These are phyloP conservation scores for Juglanconis juglandina DNA, from an alignment of 2,329 filamentous ascomycete species.

Conservation along the genomic window DNA sequence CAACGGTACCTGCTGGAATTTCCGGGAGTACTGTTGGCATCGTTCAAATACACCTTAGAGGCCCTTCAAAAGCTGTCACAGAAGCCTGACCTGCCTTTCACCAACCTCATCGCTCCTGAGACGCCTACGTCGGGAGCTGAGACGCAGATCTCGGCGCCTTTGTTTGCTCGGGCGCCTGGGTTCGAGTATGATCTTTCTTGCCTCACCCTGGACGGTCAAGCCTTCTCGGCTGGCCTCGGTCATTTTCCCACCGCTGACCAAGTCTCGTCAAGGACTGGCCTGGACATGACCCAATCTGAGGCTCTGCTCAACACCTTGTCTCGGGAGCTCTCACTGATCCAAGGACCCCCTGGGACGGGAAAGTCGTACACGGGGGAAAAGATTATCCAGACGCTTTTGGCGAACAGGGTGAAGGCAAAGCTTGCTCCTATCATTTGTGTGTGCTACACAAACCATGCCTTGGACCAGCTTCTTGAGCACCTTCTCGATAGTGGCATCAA, in stretches of 20 bases:
- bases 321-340: constrained; percentile 56
- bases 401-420: constrained; percentile 33
- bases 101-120: constrained; percentile 40
- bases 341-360: constrained; percentile 69
- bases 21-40: constrained; percentile 54
- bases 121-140: constrained; percentile 17
- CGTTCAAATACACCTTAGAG: constrained; percentile 55
- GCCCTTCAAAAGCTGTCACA: constrained; percentile 52
- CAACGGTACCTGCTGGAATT: constrained; percentile 53
- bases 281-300: constrained; percentile 50
- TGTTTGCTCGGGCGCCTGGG: constrained; percentile 44
- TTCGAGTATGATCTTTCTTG: constrained; percentile 48
- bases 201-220: constrained; percentile 24
- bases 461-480: constrained; percentile 59
- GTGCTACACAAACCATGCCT: constrained; percentile 49
- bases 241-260: constrained; percentile 9
- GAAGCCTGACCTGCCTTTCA: constrained; percentile 44
- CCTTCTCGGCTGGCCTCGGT: constrained; percentile 15
- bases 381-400: constrained; percentile 54
- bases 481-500: constrained; percentile 44
- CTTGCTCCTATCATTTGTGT: constrained; percentile 51
- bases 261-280: constrained; percentile 34
- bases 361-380: constrained; percentile 61
- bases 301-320: constrained; percentile 53
- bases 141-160: constrained; percentile 40